Conservation (phyloP, 495 filamentous ascomycete species). For the Penicillium longicatenatum region DNA sequence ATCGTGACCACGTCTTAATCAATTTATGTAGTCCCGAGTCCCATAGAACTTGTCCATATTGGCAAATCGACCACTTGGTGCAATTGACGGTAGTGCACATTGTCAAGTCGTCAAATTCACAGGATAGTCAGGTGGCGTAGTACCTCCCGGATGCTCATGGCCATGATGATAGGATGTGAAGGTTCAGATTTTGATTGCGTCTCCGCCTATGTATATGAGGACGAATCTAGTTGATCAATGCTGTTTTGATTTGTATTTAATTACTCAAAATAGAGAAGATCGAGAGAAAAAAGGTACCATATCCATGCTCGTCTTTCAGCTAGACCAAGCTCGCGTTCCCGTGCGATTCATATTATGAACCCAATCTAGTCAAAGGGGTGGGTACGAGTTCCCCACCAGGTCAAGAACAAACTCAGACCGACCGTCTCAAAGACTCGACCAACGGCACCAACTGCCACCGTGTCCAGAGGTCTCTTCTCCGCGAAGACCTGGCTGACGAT, state of each 20-base stretch:
- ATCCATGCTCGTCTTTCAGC: neutral
- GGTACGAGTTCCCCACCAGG: constrained; percentile 95
- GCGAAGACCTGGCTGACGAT: constrained; percentile 83
- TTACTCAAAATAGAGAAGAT: neutral
- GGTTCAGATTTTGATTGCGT: too few species aligned
- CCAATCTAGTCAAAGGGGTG: constrained; percentile 68
- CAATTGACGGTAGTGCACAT: too few species aligned
- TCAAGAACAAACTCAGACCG: constrained; percentile 86
- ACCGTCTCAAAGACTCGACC: constrained; percentile 90
- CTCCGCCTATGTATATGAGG: too few species aligned
- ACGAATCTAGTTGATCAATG: neutral
- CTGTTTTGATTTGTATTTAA: neutral
- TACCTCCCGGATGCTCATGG: too few species aligned
- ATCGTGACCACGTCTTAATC: neutral
- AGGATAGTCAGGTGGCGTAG: too few species aligned
- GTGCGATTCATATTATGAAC: neutral
- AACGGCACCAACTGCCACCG: constrained; percentile 79
- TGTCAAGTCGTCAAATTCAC: too few species aligned
- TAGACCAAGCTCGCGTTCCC: neutral
- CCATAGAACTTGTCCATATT: too few species aligned
- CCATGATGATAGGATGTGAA: too few species aligned
- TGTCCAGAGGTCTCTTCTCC: constrained; percentile 89
- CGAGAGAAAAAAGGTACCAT: neutral
- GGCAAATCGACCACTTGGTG: too few species aligned
- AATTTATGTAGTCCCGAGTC: too few species aligned